Evolutionary conservation across 192 early-diverging fungal genomes (phyloP).

Genomic region (Fimicolochytrium jonesii): DNA sequence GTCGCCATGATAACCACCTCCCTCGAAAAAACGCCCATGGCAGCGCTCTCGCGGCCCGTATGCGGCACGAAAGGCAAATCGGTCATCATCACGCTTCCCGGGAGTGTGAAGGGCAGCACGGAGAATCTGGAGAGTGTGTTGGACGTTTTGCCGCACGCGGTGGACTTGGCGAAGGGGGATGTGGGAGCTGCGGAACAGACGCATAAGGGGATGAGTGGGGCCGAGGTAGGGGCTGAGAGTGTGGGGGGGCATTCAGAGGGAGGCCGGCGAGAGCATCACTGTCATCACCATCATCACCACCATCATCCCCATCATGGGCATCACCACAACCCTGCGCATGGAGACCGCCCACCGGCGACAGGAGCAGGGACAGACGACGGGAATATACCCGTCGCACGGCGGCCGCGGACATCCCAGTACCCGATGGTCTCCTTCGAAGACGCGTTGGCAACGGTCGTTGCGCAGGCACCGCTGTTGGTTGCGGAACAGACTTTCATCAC

Average conservation of each 20-base stretch:
- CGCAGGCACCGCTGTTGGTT: conserved; percentile 34
- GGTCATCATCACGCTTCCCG: conserved; percentile 81
- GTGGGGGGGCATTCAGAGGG: background rate
- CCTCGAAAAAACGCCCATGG: conserved; percentile 80
- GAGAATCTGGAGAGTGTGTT: conserved; percentile 81
- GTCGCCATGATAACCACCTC: conserved; percentile 73
- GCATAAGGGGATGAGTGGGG: conserved; percentile 47
- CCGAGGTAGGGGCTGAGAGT: background rate
- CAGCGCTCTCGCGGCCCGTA: conserved; percentile 77
- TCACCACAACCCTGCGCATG: background rate
- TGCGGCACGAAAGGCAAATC: conserved; percentile 42
- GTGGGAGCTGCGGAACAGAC: conserved; percentile 43
- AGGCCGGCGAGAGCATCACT: conserved; percentile 25
- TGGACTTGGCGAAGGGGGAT: conserved; percentile 62
- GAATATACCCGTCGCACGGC: conserved; percentile 45
- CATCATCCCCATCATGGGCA: conserved; percentile 30
- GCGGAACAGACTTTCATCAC: conserved; percentile 39
- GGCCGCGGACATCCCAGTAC: conserved; percentile 77
- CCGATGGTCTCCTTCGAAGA: conserved; percentile 70
- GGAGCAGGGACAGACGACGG: background rate
- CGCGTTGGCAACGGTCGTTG: conserved; percentile 56
- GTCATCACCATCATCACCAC: conserved; percentile 34
- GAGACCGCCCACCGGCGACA: background rate
- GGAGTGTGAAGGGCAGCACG: conserved; percentile 76
- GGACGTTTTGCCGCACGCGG: conserved; percentile 74